Conservation (phyloP, 1,284 basidiomycete species). For the Cryptococcus maquisensis region DNA sequence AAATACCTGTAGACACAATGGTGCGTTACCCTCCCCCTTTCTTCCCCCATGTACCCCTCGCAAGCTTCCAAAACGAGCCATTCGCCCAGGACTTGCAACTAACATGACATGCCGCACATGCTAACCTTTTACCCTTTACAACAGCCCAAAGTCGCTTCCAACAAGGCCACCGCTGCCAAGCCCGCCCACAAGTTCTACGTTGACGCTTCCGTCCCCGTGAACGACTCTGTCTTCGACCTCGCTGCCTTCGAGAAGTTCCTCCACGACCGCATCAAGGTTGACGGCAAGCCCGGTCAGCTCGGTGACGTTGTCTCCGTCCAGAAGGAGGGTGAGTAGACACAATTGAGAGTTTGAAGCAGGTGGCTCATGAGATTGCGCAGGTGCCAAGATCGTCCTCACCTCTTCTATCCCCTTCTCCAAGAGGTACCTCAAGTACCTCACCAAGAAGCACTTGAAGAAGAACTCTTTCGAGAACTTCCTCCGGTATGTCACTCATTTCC, state of each 20-base stretch:
- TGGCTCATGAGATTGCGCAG: constrained; percentile 41
- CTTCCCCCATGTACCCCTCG: not conserved
- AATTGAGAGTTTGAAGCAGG: not conserved
- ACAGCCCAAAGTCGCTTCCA: constrained; percentile 44
- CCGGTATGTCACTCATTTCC: constrained; percentile 24
- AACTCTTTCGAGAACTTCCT: constrained; percentile 49
- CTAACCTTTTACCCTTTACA: not conserved
- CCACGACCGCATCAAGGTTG: constrained; percentile 87
- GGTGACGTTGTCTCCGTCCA: constrained; percentile 77
- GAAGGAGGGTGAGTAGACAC: constrained; percentile 65
- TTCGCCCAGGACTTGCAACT: not conserved
- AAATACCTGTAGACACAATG: constrained; percentile 38
- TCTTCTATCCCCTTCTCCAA: constrained; percentile 84
- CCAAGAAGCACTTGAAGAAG: constrained; percentile 88
- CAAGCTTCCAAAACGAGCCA: not conserved
- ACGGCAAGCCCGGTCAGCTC: constrained; percentile 66
- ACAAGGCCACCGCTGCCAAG: constrained; percentile 61
- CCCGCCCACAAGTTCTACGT: constrained; percentile 80
- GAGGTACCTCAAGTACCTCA: constrained; percentile 75
- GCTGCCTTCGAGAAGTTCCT: constrained; percentile 89
- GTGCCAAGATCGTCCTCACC: constrained; percentile 72
- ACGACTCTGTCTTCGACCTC: constrained; percentile 85
- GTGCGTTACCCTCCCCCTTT: constrained; percentile 19
- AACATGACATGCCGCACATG: not conserved
- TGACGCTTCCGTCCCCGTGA: constrained; percentile 89